Conservation (phyloP, 1,139 yeast genomes). For the Yamadazyma buinensis region DNA sequence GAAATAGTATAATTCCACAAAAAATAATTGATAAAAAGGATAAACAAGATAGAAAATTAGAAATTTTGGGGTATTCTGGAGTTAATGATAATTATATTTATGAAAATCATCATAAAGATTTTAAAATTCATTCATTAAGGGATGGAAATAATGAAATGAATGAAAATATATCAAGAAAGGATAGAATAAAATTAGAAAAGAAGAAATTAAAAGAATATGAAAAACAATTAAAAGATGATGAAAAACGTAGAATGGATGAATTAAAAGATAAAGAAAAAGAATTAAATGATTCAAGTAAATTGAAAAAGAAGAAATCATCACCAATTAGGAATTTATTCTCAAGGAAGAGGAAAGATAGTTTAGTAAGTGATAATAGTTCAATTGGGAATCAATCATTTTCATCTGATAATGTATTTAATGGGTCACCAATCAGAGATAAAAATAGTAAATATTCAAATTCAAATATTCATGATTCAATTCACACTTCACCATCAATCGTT, state of each 20-base stretch:
- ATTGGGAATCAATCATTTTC: background rate
- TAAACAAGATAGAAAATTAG: slow-evolving; percentile 14
- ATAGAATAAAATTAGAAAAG: slow-evolving; percentile 33
- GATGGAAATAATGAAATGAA: slow-evolving; percentile 14
- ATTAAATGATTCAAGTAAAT: slow-evolving; percentile 9
- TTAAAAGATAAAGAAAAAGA: slow-evolving; percentile 12
- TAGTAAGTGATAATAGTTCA: slow-evolving; percentile 5
- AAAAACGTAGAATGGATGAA: slow-evolving; percentile 12
- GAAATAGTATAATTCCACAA: slow-evolving; percentile 2
- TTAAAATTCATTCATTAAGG: slow-evolving; percentile 36
- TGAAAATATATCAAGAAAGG: slow-evolving; percentile 21
- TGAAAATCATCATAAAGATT: slow-evolving; percentile 38
- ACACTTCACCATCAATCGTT: too few relatives aligned
- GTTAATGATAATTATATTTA: slow-evolving; percentile 29
- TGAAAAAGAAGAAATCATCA: slow-evolving; percentile 9
- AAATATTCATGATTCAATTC: background rate
- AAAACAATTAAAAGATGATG: slow-evolving; percentile 16
- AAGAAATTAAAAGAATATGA: slow-evolving; percentile 16
- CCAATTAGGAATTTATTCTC: slow-evolving; percentile 14
- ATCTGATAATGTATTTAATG: slow-evolving; percentile 1
- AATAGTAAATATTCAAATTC: background rate
- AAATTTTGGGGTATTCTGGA: slow-evolving; percentile 20
- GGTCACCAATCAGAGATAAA: slow-evolving; percentile 1
- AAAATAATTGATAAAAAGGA: slow-evolving; percentile 10
- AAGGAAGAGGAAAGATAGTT: slow-evolving; percentile 10